These are phyloP conservation scores for Eudorina sp. DNA, from an alignment of 139 green algal species.

Conservation along the genomic window DNA sequence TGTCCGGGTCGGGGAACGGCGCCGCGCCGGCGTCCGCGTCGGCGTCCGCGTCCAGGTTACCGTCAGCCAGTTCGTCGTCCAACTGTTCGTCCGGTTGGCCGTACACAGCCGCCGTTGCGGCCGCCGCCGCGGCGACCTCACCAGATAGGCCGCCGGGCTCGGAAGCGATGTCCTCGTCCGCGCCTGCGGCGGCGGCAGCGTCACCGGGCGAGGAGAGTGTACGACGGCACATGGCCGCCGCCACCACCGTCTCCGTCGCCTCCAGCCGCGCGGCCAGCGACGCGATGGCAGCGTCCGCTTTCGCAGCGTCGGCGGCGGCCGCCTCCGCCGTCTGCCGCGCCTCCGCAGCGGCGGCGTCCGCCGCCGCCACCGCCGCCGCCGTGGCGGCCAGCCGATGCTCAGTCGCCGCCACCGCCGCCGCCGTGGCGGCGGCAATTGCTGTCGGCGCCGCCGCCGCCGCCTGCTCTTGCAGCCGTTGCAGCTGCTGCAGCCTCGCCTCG, in stretches of 20 bases:
- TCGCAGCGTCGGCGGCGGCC: background rate
- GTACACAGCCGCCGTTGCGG: background rate
- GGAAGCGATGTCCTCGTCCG: too few species aligned
- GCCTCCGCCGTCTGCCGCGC: background rate
- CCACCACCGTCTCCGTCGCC: background rate
- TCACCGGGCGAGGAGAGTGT: background rate
- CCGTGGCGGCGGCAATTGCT: background rate
- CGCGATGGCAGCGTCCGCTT: background rate
- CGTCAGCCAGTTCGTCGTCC: too few species aligned
- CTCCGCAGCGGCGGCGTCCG: background rate
- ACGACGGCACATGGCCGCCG: background rate
- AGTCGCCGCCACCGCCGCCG: background rate
- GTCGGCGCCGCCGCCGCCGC: background rate
- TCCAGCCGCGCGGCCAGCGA: background rate
- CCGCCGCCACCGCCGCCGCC: background rate
- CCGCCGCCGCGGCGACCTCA: background rate
- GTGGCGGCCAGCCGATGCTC: background rate
- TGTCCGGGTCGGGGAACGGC: background rate
- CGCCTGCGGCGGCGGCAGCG: background rate
- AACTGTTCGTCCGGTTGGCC: too few species aligned
- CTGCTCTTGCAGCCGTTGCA: background rate
- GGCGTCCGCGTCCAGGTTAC: background rate
- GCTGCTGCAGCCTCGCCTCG: background rate
- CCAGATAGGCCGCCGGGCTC: background rate
- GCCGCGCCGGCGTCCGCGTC: background rate